Evolutionary conservation across 768 basidiomycete genomes (phyloP), one percentile per base, ranked within the genome.

Genomic region (Russula dissimulans): DNA sequence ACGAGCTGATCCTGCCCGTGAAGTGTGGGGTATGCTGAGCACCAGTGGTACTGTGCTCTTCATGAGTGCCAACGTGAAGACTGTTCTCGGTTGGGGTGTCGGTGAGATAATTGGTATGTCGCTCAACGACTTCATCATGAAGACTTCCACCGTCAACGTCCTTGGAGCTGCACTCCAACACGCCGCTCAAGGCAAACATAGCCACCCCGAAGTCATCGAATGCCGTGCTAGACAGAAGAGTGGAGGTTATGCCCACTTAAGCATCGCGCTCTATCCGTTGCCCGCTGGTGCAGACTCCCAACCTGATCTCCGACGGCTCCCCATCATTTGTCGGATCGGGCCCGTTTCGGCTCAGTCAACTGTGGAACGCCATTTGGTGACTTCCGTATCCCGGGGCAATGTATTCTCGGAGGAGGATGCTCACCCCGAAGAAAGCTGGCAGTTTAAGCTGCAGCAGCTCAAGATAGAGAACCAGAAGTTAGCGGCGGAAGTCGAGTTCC

Each of bases 361-460:
- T 8, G 14, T 52, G 48, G 49, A 45, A 54, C 65, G 63, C 18
- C 59, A 36, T 17, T 61, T 42, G 55, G 58, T 56, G 5, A 29
- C 36, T 5, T 18, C 65, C 11, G 32, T 65, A 49, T 61, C 54
- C 34, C 70, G 67, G 43, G 68, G 72, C 60, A 77, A 89, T 64
- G 70, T 92, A 17, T 92, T 91, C 62, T 83, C 82, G 43, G 89
- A 90, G 69, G 78, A 94, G 14, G 83, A 87, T 45, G 78, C 80
- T 0, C 71, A 73, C 14, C 75, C 86, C 5, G 85, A 81, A 11
- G 86, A 86, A 36, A 91, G 89, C 65, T 97, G 94, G 93, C 93
- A 95, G 74, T 95, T 92, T 66, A 91, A 93, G 74, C 76, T 95
- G 50, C 87, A 91, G 73, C 89, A 93, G 71, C 76, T 94, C 65